These are phyloP conservation scores for Cudoniella acicularis DNA, from an alignment of 495 filamentous ascomycete genomes.

Conservation along the genomic window DNA sequence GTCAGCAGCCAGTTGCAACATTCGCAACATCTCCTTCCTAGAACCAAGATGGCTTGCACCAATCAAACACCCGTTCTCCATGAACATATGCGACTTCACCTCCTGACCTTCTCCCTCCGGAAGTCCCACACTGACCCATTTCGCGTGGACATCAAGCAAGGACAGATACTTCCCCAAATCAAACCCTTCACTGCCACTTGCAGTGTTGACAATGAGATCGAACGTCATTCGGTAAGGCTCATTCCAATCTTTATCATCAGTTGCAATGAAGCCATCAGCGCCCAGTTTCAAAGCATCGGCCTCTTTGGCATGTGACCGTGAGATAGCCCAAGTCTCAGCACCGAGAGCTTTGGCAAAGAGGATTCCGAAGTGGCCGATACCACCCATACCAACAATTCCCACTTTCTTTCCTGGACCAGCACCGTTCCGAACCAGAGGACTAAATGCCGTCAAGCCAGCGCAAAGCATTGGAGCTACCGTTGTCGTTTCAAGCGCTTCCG, in stretches of 20 bases:
- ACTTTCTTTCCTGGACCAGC: conserved; percentile 70
- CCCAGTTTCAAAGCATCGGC: conserved; percentile 57
- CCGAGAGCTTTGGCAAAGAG: conserved; percentile 66
- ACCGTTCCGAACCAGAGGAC: conserved; percentile 67
- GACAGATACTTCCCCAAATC: conserved; percentile 64
- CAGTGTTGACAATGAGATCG: conserved; percentile 54
- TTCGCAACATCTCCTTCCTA: conserved; percentile 69
- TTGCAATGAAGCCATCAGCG: conserved; percentile 66
- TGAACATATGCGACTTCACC: conserved; percentile 71
- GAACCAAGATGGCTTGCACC: conserved; percentile 79
- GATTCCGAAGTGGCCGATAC: conserved; percentile 66
- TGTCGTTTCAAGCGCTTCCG: conserved; percentile 63
- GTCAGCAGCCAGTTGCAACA: conserved; percentile 75
- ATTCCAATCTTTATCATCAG: conserved; percentile 60
- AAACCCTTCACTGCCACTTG: conserved; percentile 37
- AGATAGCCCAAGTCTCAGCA: conserved; percentile 65
- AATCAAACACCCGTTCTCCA: conserved; percentile 69
- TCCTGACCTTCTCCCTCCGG: conserved; percentile 70
- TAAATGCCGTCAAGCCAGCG: conserved; percentile 76
- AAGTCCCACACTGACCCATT: conserved; percentile 76
- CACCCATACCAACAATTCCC: conserved; percentile 64
- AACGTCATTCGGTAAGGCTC: conserved; percentile 44
- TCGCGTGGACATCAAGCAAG: conserved; percentile 75
- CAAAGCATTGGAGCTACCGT: conserved; percentile 82
- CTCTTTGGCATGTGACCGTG: conserved; percentile 62